Evolutionary conservation across 106 monocot species (phyloP).

Genomic region (Apostasia shenzhenica): DNA sequence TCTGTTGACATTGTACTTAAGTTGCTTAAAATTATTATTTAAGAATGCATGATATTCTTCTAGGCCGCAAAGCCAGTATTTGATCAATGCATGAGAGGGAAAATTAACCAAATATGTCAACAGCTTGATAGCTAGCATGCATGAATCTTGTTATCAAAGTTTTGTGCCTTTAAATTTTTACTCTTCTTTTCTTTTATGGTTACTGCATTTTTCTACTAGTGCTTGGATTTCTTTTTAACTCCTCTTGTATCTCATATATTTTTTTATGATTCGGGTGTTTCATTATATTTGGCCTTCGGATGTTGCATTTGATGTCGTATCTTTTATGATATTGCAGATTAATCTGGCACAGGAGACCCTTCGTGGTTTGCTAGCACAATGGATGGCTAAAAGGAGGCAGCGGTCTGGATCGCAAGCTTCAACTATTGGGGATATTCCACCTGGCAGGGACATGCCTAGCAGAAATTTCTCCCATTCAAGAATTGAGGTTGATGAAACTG

Average conservation of each 20-base stretch:
- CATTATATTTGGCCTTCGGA: background rate
- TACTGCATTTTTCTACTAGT: background rate
- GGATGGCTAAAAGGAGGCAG: constrained; percentile 76
- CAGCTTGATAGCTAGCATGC: no score
- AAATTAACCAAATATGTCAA: no score
- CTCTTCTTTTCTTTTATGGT: background rate
- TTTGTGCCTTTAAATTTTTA: background rate
- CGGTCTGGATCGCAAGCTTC: constrained; percentile 43
- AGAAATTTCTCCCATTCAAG: constrained; percentile 54
- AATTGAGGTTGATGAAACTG: constrained; percentile 57
- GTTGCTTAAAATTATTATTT: no score
- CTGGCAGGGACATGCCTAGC: constrained; percentile 38
- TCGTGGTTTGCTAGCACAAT: constrained; percentile 69
- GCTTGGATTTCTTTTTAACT: background rate
- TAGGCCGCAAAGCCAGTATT: no score
- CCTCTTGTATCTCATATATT: background rate
- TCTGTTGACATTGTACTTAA: no score
- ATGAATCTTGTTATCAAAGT: no score
- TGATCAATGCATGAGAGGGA: no score
- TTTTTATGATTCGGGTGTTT: background rate
- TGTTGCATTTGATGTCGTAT: background rate
- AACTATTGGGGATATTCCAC: constrained; percentile 46
- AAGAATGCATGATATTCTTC: no score
- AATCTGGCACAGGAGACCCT: constrained; percentile 97
- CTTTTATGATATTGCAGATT: constrained; percentile 41